Conservation (phyloP, 2,329 filamentous ascomycete species). For the Fusarium virguliforme region DNA sequence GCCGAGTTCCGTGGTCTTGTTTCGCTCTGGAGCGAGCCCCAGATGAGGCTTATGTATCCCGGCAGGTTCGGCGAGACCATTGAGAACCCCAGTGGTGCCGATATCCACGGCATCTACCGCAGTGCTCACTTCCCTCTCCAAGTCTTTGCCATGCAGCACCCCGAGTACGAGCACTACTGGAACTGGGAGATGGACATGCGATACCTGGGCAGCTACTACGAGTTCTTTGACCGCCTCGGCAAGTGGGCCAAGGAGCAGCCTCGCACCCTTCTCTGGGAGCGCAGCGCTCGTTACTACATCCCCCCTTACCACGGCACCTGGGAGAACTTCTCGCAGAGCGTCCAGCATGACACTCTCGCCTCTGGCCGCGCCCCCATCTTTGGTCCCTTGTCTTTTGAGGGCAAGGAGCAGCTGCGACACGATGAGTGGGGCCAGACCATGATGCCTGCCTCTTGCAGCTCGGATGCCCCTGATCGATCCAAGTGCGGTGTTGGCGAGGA, state of each 20-base stretch:
- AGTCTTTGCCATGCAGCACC: conserved; percentile 74
- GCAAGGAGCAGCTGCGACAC: conserved; percentile 63
- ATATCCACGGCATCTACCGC: conserved; percentile 80
- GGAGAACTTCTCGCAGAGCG: conserved; percentile 79
- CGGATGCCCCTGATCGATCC: conserved; percentile 63
- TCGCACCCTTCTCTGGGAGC: conserved; percentile 83
- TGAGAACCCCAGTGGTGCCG: conserved; percentile 69
- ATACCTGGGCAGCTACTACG: conserved; percentile 77
- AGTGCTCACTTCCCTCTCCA: conserved; percentile 75
- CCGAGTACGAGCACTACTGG: conserved; percentile 78
- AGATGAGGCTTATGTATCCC: conserved; percentile 85
- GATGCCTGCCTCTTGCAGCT: conserved; percentile 70
- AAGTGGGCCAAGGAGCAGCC: conserved; percentile 79
- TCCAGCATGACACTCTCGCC: conserved; percentile 72
- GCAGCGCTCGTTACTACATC: conserved; percentile 83
- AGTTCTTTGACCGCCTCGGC: conserved; percentile 78
- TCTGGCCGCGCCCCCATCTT: conserved; percentile 73
- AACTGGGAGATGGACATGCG: conserved; percentile 81
- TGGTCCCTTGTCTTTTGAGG: conserved; percentile 74
- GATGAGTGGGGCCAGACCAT: conserved; percentile 69
- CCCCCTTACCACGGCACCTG: conserved; percentile 79
- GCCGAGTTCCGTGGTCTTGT: conserved; percentile 85
- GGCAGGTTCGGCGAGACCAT: conserved; percentile 80
- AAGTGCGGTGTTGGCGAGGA: conserved; percentile 79
- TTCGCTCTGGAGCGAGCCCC: conserved; percentile 87